A percentile compares a stretch with the other conserved stretches of the same genome.
These are phyloP conservation scores for Camptophora hylomeconis DNA, from an alignment of 2,329 filamentous ascomycete species.

Conservation along the genomic window DNA sequence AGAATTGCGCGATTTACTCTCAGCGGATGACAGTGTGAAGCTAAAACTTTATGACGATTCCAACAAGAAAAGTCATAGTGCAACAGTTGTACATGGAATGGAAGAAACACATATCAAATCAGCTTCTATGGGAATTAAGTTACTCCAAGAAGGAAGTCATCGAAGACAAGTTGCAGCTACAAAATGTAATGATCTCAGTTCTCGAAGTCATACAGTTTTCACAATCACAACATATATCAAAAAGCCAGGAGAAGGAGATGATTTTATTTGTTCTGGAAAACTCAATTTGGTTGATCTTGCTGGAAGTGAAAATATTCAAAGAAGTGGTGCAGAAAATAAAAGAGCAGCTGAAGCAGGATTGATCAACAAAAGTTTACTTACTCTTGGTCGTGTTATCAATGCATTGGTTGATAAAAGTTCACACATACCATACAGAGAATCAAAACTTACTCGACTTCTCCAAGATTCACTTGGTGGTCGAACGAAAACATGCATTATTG, in stretches of 20 bases:
- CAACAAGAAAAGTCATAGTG: conserved; percentile 68
- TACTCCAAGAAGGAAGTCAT: conserved; percentile 78
- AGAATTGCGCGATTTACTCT: conserved; percentile 79
- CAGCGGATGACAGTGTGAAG: conserved; percentile 68
- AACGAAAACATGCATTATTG: conserved; percentile 98
- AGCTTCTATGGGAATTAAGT: conserved; percentile 72
- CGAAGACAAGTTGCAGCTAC: conserved; percentile 97
- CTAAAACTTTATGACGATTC: conserved; percentile 93
- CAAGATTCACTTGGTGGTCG: conserved; percentile 93
- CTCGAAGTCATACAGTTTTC: conserved; percentile 92
- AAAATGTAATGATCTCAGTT: conserved; percentile 98
- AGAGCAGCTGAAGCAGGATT: conserved; percentile 87
- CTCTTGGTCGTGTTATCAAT: conserved; percentile 91
- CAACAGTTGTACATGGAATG: conserved; percentile 91
- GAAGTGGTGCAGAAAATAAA: conserved; percentile 96
- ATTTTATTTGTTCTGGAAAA: conserved; percentile 82
- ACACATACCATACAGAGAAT: conserved; percentile 89
- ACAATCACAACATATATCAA: conserved; percentile 90
- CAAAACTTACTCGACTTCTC: conserved; percentile 82
- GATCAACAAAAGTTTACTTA: conserved; percentile 96
- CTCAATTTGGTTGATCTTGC: conserved; percentile 93
- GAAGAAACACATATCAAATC: conserved; percentile 87
- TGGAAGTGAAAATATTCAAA: conserved; percentile 93
- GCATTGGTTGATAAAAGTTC: conserved; percentile 79
- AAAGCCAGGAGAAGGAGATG: conserved; percentile 69